These are phyloP conservation scores for Pseudogymnoascus pannorum DNA, from an alignment of 2,329 filamentous ascomycete species.

Conservation along the genomic window DNA sequence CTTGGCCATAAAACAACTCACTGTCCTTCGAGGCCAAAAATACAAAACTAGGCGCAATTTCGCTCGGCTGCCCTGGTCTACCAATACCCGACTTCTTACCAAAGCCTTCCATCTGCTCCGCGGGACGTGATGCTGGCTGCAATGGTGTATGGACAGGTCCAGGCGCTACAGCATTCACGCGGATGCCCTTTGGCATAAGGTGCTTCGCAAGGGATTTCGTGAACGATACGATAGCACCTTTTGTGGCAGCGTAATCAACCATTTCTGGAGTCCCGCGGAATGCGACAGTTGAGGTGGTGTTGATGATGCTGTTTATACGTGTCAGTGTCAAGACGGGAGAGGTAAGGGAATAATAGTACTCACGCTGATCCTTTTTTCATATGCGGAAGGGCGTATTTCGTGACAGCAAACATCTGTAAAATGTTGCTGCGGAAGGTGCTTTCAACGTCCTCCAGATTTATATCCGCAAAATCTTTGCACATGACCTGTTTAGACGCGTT, in stretches of 20 bases:
- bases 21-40: constrained; percentile 70
- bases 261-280: constrained; percentile 1
- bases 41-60: constrained; percentile 71
- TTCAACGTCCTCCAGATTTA: not conserved
- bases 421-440: not conserved
- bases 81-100: constrained; percentile 47
- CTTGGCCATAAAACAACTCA: constrained; percentile 63
- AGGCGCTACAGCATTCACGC: constrained; percentile 72
- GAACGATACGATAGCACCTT: constrained; percentile 10
- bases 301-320: not conserved
- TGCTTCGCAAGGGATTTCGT: constrained; percentile 1
- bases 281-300: constrained; percentile 3
- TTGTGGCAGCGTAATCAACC: constrained; percentile 6
- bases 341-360: not conserved
- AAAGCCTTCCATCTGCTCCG: constrained; percentile 1
- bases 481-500: constrained; percentile 8
- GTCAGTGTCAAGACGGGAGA: not conserved
- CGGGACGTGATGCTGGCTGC: not conserved
- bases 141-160: constrained; percentile 74
- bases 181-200: constrained; percentile 5
- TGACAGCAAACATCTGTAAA: not conserved
- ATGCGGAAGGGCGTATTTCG: not conserved
- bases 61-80: constrained; percentile 68
- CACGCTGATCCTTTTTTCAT: not conserved
- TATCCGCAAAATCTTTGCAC: not conserved